Evolutionary conservation across 2,329 filamentous ascomycete genomes (phyloP).

Genomic region (Scorias spongiosa): DNA sequence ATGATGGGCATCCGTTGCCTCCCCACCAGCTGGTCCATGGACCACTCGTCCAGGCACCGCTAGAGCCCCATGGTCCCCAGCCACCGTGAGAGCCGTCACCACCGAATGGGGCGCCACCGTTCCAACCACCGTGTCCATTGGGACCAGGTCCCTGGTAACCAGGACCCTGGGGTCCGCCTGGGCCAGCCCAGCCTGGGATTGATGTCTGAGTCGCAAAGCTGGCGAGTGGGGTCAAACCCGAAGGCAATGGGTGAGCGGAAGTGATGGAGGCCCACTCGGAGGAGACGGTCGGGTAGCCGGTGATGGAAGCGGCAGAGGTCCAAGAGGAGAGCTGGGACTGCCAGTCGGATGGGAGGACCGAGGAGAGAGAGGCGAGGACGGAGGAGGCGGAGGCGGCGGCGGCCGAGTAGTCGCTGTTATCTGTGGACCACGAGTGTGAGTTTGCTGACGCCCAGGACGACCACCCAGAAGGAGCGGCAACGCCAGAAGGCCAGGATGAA

Average conservation of each 20-base stretch:
- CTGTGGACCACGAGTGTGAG: conserved; percentile 11
- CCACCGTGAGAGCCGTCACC: conserved; percentile 8
- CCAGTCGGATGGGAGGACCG: conserved; percentile 10
- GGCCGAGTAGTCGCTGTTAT: not conserved
- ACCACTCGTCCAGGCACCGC: conserved; percentile 15
- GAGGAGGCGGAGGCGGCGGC: conserved; percentile 9
- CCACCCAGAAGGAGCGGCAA: not conserved
- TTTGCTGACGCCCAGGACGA: conserved; percentile 12
- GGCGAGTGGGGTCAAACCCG: conserved; percentile 9
- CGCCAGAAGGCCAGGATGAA: not conserved
- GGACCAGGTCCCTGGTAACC: conserved; percentile 2
- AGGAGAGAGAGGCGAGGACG: conserved; percentile 16
- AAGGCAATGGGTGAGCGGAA: conserved; percentile 14
- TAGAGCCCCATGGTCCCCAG: conserved; percentile 19
- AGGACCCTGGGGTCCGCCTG: conserved; percentile 10
- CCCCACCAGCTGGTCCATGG: conserved; percentile 24
- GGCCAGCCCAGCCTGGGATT: conserved; percentile 4
- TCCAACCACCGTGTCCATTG: conserved; percentile 6
- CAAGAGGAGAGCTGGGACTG: conserved; percentile 7
- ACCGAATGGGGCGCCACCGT: conserved; percentile 9
- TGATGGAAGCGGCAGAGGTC: conserved; percentile 12
- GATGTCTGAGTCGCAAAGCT: not conserved
- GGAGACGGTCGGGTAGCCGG: conserved; percentile 13
- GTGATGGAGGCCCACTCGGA: conserved; percentile 16
- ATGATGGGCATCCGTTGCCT: conserved; percentile 16